These are phyloP conservation scores for Tubosaeta sp. DNA, from an alignment of 768 basidiomycete genomes.

Conservation along the genomic window DNA sequence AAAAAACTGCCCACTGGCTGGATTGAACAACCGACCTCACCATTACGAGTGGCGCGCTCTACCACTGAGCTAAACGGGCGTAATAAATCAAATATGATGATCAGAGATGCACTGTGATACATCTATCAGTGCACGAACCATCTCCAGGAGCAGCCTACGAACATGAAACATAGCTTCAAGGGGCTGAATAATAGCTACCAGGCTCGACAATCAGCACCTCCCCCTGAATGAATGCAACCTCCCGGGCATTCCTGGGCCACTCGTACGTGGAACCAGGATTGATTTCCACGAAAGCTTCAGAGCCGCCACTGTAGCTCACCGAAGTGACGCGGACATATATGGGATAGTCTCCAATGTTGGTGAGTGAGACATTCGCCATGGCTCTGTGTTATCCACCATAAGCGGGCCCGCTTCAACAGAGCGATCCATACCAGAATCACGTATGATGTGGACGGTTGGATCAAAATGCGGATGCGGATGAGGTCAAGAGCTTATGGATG, in stretches of 20 bases:
- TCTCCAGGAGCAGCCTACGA: too few species aligned
- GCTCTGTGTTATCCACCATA: neutral
- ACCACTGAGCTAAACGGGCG: conserved; percentile 36
- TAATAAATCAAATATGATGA: too few species aligned
- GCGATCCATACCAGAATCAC: neutral
- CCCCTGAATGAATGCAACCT: neutral
- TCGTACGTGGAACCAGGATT: neutral
- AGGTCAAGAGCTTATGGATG: neutral
- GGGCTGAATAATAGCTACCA: neutral
- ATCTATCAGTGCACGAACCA: too few species aligned
- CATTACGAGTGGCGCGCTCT: conserved; percentile 37
- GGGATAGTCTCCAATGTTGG: neutral
- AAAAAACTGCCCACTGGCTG: conserved; percentile 31
- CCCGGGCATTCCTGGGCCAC: neutral
- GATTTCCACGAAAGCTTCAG: neutral
- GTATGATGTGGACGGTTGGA: neutral
- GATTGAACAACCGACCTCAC: conserved; percentile 38
- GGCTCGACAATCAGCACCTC: too few species aligned
- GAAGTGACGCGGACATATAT: neutral
- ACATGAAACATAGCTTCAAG: neutral
- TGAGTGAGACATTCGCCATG: neutral
- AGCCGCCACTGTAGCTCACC: neutral
- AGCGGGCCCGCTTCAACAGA: neutral
- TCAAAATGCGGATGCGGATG: neutral
- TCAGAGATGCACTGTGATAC: too few species aligned